A percentile compares a stretch with the other conserved stretches of the same genome.
phyloP scores from a whole-genome alignment of 225 moss, liverwort and hornwort genomes.

The Sphagnum contortum region DNA sequence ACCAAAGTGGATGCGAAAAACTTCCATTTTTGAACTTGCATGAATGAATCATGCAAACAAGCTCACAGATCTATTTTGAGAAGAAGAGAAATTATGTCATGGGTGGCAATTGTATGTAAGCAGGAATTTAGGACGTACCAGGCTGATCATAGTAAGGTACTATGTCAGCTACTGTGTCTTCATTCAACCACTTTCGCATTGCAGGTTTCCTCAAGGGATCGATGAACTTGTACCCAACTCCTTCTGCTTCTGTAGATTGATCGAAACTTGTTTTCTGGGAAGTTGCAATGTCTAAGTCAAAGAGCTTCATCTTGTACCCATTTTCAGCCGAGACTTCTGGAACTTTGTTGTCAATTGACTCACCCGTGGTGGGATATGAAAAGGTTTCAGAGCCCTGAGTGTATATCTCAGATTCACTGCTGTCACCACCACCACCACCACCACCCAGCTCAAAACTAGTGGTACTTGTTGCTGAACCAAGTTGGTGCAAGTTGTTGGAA shows the following conservation, averaged over 20 bases:
- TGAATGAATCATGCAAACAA: background rate
- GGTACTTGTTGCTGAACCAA: too few species aligned
- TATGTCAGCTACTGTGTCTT: constrained; percentile 4
- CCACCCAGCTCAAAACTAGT: too few species aligned
- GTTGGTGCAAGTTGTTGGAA: too few species aligned
- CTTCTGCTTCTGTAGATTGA: constrained; percentile 4
- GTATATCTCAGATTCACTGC: too few species aligned
- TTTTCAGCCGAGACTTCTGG: background rate
- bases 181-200: constrained; percentile 29
- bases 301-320: background rate
- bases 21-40: constrained; percentile 6
- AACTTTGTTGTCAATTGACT: constrained; percentile 17
- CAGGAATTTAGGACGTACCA: too few species aligned
- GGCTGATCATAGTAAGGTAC: constrained; percentile 12
- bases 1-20: background rate
- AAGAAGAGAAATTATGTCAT: constrained; percentile 1
- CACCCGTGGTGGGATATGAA: constrained; percentile 19
- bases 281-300: background rate
- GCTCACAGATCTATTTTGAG: background rate
- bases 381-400: too few species aligned
- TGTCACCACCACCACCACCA: too few species aligned
- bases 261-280: constrained; percentile 4
- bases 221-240: constrained; percentile 11
- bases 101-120: constrained; percentile 1
- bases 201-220: constrained; percentile 20